A percentile compares a stretch with the other conserved stretches of the same genome.
Evolutionary conservation across 352 stramenopile genomes (phyloP).

Genomic region (Ophiocytium majus): DNA sequence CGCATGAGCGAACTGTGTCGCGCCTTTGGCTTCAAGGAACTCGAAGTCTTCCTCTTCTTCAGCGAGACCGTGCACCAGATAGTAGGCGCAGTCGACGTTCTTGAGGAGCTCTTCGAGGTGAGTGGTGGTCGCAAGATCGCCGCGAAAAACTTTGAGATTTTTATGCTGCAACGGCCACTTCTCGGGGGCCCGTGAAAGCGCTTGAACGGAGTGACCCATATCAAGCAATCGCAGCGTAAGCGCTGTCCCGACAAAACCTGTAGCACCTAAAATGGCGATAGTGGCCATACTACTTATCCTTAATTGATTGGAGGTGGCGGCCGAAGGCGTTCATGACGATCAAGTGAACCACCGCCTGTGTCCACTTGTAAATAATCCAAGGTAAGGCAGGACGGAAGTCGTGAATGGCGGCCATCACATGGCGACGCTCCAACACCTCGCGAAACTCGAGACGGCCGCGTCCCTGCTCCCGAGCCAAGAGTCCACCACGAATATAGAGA

Average conservation of each 20-base stretch:
- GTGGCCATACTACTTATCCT: not conserved
- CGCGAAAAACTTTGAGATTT: not conserved
- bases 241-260: not conserved
- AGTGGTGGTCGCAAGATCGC: not conserved
- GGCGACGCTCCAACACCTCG: not conserved
- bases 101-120: not conserved
- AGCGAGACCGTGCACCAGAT: not conserved
- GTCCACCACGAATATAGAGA: not conserved
- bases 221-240: not conserved
- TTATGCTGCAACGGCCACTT: not conserved
- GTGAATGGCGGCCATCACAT: slow-evolving; percentile 5
- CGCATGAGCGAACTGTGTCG: not conserved
- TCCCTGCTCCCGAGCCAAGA: not conserved
- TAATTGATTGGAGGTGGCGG: not conserved
- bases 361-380: not conserved
- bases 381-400: not conserved
- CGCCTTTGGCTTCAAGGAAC: not conserved
- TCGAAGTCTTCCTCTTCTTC: not conserved
- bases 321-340: slow-evolving; percentile 12
- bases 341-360: not conserved
- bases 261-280: not conserved
- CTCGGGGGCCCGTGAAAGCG: not conserved
- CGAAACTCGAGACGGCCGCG: not conserved
- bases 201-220: not conserved
- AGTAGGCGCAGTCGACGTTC: not conserved